phyloP scores from a whole-genome alignment of 495 filamentous ascomycete genomes.

The Evernia prunastri region DNA sequence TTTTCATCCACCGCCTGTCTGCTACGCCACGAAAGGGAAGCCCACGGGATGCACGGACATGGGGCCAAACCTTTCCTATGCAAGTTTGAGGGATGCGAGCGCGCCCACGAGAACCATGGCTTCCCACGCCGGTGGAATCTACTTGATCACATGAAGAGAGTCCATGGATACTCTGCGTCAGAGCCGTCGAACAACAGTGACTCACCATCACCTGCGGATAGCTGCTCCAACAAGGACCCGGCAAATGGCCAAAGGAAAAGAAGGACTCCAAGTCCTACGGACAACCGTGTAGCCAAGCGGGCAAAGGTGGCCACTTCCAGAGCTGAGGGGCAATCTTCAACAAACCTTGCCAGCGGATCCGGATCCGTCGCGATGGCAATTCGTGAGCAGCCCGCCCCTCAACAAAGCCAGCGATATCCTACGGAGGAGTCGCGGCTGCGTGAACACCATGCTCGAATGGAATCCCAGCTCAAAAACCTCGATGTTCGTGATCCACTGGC shows the following conservation, averaged over 20 bases:
- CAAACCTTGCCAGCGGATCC: background rate
- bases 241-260: constrained; percentile 17
- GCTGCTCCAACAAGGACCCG: background rate
- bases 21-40: constrained; percentile 90
- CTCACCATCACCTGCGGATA: constrained; percentile 16
- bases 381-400: background rate
- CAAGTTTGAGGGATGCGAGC: constrained; percentile 75
- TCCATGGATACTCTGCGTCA: constrained; percentile 65
- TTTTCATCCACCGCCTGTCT: constrained; percentile 93
- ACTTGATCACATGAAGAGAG: constrained; percentile 87
- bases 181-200: constrained; percentile 19
- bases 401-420: background rate
- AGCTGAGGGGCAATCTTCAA: background rate
- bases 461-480: constrained; percentile 18
- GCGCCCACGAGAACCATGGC: constrained; percentile 69
- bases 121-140: constrained; percentile 93
- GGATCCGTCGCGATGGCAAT: background rate
- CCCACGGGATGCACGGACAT: constrained; percentile 90
- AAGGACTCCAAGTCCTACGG: constrained; percentile 20
- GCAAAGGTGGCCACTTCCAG: constrained; percentile 12
- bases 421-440: constrained; percentile 17
- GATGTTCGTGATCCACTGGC: constrained; percentile 19
- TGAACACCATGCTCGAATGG: constrained; percentile 18
- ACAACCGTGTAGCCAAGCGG: constrained; percentile 17
- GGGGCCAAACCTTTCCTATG: constrained; percentile 85